Conservation (phyloP, 2,329 filamentous ascomycete genomes). For the Cordyceps farinosa region DNA sequence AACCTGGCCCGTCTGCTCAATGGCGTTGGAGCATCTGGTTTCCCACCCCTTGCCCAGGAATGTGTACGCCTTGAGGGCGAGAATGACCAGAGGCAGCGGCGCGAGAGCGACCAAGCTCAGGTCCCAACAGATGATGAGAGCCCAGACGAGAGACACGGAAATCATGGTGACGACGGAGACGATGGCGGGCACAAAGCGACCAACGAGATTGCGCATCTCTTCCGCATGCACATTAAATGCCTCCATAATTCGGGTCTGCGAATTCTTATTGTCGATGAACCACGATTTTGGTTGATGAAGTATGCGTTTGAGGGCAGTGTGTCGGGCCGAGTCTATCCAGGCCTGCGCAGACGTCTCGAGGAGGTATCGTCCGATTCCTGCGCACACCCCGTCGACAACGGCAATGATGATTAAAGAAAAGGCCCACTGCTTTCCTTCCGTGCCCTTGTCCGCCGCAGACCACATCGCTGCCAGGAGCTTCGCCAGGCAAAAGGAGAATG, state of each 20-base stretch:
- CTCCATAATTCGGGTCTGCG: constrained; percentile 60
- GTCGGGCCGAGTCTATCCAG: constrained; percentile 73
- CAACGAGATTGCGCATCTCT: constrained; percentile 80
- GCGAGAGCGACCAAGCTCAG: constrained; percentile 73
- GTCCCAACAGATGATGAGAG: constrained; percentile 71
- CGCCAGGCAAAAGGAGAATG: constrained; percentile 74
- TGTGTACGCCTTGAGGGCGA: constrained; percentile 63
- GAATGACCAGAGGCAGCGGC: constrained; percentile 64
- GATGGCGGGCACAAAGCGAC: constrained; percentile 69
- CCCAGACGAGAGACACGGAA: constrained; percentile 68
- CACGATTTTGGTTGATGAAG: constrained; percentile 73
- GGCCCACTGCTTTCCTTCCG: constrained; percentile 62
- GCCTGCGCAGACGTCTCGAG: constrained; percentile 68
- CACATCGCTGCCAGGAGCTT: constrained; percentile 70
- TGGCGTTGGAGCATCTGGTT: constrained; percentile 58
- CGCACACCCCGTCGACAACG: constrained; percentile 59
- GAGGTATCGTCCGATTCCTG: constrained; percentile 65
- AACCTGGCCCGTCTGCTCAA: constrained; percentile 51
- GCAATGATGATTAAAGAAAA: constrained; percentile 67
- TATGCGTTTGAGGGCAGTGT: constrained; percentile 64
- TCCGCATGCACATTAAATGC: constrained; percentile 79
- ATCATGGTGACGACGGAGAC: constrained; percentile 67
- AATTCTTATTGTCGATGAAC: constrained; percentile 70
- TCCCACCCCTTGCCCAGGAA: constrained; percentile 70
- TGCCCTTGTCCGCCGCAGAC: constrained; percentile 43